Evolutionary conservation across 176 grass and related monocot species (phyloP).

Genomic region (Aegilops speltoides): DNA sequence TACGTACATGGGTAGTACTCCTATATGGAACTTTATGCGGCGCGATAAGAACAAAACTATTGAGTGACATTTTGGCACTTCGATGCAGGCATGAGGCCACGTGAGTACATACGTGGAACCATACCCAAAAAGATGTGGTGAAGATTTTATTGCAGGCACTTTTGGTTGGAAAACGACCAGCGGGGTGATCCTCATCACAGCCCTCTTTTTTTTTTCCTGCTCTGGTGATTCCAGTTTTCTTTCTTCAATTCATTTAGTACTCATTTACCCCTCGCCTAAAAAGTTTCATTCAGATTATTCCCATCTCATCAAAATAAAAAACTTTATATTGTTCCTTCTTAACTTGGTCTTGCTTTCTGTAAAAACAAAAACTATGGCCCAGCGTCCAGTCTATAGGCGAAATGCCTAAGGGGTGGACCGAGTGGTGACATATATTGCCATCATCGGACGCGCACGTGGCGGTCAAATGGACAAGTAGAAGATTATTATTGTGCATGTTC

Average conservation of each 20-base stretch:
- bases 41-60: conserved; percentile 20
- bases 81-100: neutral
- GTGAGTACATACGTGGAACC: neutral
- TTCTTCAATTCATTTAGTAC: neutral
- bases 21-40: neutral
- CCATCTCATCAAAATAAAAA: too few species aligned
- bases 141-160: neutral
- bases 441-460: conserved; percentile 7
- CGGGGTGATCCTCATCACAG: neutral
- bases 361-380: neutral
- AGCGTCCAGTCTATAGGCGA: neutral
- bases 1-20: neutral
- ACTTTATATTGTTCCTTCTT: too few species aligned
- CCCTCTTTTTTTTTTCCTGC: neutral
- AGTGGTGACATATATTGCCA: neutral
- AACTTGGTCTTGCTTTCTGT: too few species aligned
- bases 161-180: conserved; percentile 27
- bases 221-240: neutral
- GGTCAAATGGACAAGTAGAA: neutral
- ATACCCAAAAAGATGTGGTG: neutral
- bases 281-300: too few species aligned
- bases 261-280: neutral
- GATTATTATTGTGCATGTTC: neutral
- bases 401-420: neutral
- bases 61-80: neutral